phyloP scores from a whole-genome alignment of 179 eudicot genomes.

The Amaranthus tricolor region DNA sequence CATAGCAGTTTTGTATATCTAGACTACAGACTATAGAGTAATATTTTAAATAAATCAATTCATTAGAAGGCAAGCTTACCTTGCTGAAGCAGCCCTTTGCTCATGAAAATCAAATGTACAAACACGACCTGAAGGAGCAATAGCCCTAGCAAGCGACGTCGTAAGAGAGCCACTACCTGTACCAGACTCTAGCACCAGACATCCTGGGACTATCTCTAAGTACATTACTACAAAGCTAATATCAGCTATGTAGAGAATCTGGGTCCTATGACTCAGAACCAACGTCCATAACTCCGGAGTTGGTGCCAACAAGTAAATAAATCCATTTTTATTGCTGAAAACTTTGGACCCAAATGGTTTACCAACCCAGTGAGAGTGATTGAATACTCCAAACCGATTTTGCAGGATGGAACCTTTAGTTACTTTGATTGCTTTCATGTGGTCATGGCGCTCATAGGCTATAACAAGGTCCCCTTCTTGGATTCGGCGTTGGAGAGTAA shows the following conservation, averaged over 20 bases:
- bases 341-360: constrained; percentile 85
- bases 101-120: constrained; percentile 91
- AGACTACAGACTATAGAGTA: background rate
- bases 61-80: constrained; percentile 34
- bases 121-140: constrained; percentile 77
- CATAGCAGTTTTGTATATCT: background rate
- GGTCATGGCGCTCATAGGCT: constrained; percentile 75
- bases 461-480: constrained; percentile 71
- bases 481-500: constrained; percentile 57
- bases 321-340: constrained; percentile 74
- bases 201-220: constrained; percentile 82
- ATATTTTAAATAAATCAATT: too few species aligned
- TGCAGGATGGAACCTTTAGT: constrained; percentile 49
- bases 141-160: constrained; percentile 68
- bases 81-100: constrained; percentile 76
- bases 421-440: constrained; percentile 74
- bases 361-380: constrained; percentile 84
- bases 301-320: constrained; percentile 81
- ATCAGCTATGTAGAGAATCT: constrained; percentile 86
- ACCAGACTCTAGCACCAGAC: constrained; percentile 74
- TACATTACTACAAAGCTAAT: constrained; percentile 74
- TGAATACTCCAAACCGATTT: constrained; percentile 78
- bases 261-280: constrained; percentile 92
- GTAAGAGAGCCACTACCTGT: constrained; percentile 72
- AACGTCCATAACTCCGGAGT: constrained; percentile 97